Base-by-base conservation (phyloP, 148 eudicot genomes). In the Vaccinium macrocarpon region DNA sequence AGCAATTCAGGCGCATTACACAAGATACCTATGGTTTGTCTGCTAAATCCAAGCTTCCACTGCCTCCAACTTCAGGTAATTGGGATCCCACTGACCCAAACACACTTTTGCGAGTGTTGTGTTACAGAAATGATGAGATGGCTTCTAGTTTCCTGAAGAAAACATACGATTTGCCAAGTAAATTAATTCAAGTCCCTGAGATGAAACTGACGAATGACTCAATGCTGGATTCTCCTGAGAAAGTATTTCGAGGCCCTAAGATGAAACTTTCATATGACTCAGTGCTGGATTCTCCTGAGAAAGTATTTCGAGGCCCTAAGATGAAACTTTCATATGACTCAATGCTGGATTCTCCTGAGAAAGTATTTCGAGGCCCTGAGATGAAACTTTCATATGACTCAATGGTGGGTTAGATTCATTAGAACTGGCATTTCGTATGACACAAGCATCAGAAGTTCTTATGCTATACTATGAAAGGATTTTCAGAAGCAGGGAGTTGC, bases 81-180 rank as follows among this genome's bases (percentile, higher is more conserved):
- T 97, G 99, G 98, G 86, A 87, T 53, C 90, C 93, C 10, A 80
- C 84, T 73, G 99, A 97, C 38, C 94, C 98, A 10, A 91, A 93
- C 84, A 95, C 99, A 19, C 87, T 95, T 76, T 79, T 97, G 66
- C 82, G 98, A 21, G 94, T 93, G 46, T 81, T 97, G 81, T 97
- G 99, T 84, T 82, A 92, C 82, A 91, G 99, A 79, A 89, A 92
- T 73, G 99, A 97, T 53, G 92, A 92, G 73, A 88, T 89, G 70
- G 98, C 98, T 27, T 89, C 98, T 4, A 92, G 90, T 86, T 97
- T 95, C 88, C 92, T 97, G 2, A 97, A 93, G 91, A 97, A 84
- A 88, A 90, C 87, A 27, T 97, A 88, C 85, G 85, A 88, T 88
- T 88, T 97, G 81, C 98, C 98, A 1, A 97, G 89, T 84, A 93